These are phyloP conservation scores for Arthrobotrys iridis DNA, from an alignment of 2,329 filamentous ascomycete species.

Conservation along the genomic window DNA sequence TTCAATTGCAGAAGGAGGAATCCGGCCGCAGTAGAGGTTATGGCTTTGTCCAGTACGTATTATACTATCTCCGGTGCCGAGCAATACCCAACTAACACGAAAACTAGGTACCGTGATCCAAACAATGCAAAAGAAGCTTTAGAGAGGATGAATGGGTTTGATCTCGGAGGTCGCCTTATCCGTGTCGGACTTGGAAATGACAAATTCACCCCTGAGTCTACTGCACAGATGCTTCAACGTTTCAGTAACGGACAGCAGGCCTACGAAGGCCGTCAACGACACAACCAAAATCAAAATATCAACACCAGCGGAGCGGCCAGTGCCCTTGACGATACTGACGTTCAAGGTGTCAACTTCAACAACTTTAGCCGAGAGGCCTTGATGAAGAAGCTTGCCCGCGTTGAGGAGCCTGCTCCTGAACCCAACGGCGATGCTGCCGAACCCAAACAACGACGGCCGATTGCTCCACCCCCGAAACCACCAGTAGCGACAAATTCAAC, in stretches of 20 bases:
- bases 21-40: slow-evolving; percentile 90
- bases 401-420: slow-evolving; percentile 78
- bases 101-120: slow-evolving; percentile 83
- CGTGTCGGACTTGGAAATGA: slow-evolving; percentile 99
- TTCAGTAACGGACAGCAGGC: slow-evolving; percentile 79
- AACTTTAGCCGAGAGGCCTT: slow-evolving; percentile 98
- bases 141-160: slow-evolving; percentile 99
- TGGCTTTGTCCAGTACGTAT: slow-evolving; percentile 94
- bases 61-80: background rate
- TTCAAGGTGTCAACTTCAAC: slow-evolving; percentile 98
- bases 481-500: slow-evolving; percentile 68
- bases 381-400: slow-evolving; percentile 97
- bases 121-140: slow-evolving; percentile 91
- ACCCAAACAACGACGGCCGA: slow-evolving; percentile 30
- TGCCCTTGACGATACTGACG: slow-evolving; percentile 95
- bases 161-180: slow-evolving; percentile 95
- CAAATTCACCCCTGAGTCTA: slow-evolving; percentile 99
- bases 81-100: slow-evolving; percentile 57
- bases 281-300: slow-evolving; percentile 72
- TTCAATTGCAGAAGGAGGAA: slow-evolving; percentile 97
- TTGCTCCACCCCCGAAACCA: slow-evolving; percentile 43
- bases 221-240: slow-evolving; percentile 88
- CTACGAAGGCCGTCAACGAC: slow-evolving; percentile 73
- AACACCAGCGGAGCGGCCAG: slow-evolving; percentile 79
- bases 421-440: slow-evolving; percentile 63